Base-by-base conservation (phyloP, 2,329 filamentous ascomycete genomes). In the Cordyceps pruinosa region DNA sequence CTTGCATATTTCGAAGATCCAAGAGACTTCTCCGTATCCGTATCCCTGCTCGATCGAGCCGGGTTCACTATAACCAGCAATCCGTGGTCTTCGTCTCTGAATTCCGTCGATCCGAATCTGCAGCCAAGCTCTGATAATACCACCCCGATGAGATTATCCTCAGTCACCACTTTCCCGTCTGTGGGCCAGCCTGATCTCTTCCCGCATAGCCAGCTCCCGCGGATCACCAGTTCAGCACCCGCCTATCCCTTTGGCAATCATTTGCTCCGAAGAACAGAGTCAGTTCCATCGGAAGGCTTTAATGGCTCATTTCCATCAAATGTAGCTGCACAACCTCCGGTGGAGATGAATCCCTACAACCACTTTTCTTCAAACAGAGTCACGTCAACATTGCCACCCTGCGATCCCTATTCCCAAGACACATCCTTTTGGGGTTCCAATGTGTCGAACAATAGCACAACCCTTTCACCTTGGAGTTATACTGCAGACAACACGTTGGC, bases 21-120 rank as follows among this genome's bases (percentile, higher is more conserved):
- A 5, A 63, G 70, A 53, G 70, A 73, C 48, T 72, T 73, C 35
- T 64, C 59, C 25, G 54, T 73, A 17, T 59, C 67, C 2, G 62
- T 68, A 5, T 71, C 64, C 46, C 64, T 70, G 51, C 62, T 74
- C 1, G 62, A 67, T 34, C 70, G 66, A 51, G 61, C 65, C 13
- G 67, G 68, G 9, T 70, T 74, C 34, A 28, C 37, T 59, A 60
- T 30, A 61, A 66, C 4, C 54, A 60, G 23, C 58, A 60, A 35
- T 56, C 59, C 34, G 1, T 30, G 17, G 7, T 12, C 19, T 23
- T 17, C 23, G 10, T 17, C 37, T 26, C 7, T 44, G 12, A 32
- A 32, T 8, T 25, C 10, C 3, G 5, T 19, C 37, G 32, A 25
- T 6, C 21, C 39, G 7, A 13, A 13, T 10, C 19, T 25, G 23